Evolutionary conservation across 108 stramenopile genomes (phyloP), one percentile per base, ranked within the genome.

Genomic region (Skeletonema potamos): DNA sequence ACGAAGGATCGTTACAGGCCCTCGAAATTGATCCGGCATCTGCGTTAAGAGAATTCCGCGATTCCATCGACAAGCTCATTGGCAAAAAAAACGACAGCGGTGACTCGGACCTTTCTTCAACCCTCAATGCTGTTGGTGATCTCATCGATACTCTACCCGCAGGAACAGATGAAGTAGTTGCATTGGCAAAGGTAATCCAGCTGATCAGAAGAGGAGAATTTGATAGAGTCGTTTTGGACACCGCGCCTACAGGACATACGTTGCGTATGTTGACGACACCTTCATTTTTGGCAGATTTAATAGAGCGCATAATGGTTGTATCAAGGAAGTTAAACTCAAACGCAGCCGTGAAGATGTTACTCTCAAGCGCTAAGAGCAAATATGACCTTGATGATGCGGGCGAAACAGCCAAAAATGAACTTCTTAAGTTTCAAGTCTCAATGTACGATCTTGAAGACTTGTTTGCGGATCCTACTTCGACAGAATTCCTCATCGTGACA

Each of bases 201-300:
- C 68, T 96, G 22, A 84, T 93, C 4, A 90, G 89, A 61, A 83
- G 90, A 41, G 92, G 91, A 4, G 65, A 82, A 51, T 98, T 93
- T 73, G 95, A 97, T 78, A 84, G 96, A 10, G 91, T 98, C 18
- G 86, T 98, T 1, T 68, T 98, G 26, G 98, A 98, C 72, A 98
- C 98, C 11, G 98, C 98, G 2, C 98, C 98, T 13, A 97, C 98
- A 3, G 98, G 98, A 4, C 98, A 98, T 72, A 98, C 97, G 9
- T 73, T 97, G 44, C 82, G 96, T 26, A 93, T 98, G 93, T 85
- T 98, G 48, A 90, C 85, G 0, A 91, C 89, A 0, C 95, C 92
- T 2, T 81, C 73, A 6, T 93, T 90, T 66, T 33, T 94, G 12
- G 92, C 91, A 11, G 92, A 93, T 51, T 68, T 93, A 60, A 92